Conservation (phyloP, 2,329 filamentous ascomycete genomes). For the Colletotrichum karsti region DNA sequence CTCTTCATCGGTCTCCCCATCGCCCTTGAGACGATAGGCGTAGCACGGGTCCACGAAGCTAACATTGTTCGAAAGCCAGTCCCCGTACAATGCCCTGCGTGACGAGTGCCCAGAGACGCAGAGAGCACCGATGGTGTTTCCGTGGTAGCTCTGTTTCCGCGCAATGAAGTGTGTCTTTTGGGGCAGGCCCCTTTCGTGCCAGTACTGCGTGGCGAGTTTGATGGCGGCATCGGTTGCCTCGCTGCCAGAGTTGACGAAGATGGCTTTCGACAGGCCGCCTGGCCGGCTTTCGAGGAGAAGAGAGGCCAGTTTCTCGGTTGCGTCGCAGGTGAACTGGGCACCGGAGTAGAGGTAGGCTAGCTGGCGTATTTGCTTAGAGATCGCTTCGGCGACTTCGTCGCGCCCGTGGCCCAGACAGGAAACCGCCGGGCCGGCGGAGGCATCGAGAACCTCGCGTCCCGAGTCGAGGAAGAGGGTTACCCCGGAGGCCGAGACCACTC, state of each 20-base stretch:
- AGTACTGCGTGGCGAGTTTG: constrained; percentile 53
- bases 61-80: constrained; percentile 4
- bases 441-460: constrained; percentile 9
- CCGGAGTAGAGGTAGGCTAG: constrained; percentile 28
- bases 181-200: constrained; percentile 45
- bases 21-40: neutral
- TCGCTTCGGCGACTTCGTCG: neutral
- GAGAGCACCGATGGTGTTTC: constrained; percentile 56
- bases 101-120: constrained; percentile 42
- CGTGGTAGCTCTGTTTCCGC: constrained; percentile 55
- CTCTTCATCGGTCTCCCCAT: constrained; percentile 42
- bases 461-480: neutral
- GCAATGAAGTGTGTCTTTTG: constrained; percentile 50
- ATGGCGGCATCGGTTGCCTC: constrained; percentile 54
- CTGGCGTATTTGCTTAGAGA: neutral
- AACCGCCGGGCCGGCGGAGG: constrained; percentile 9
- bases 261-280: constrained; percentile 23
- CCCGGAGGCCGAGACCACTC: neutral
- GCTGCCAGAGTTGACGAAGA: constrained; percentile 26
- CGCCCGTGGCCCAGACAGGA: constrained; percentile 8
- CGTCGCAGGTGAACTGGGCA: constrained; percentile 1
- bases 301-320: constrained; percentile 13
- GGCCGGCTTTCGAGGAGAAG: neutral
- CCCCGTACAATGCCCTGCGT: constrained; percentile 34
- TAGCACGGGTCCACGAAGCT: neutral